These are phyloP conservation scores for Microbotryomycetes sp. DNA, from an alignment of 1,284 basidiomycete genomes.

Conservation along the genomic window DNA sequence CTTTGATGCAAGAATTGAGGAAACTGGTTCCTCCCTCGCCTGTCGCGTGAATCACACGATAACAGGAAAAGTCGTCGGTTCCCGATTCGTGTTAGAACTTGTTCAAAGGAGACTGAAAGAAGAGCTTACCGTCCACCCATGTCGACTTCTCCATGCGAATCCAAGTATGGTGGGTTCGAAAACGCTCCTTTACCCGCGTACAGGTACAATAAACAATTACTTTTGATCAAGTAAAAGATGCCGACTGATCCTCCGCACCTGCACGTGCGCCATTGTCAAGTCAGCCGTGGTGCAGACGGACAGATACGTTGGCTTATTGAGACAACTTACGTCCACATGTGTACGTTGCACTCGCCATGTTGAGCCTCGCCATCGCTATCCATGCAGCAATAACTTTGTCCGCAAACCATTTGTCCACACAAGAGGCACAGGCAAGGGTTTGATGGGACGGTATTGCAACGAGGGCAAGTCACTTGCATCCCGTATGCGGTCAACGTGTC, in stretches of 20 bases:
- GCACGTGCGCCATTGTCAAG: too few species aligned
- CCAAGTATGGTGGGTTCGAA: constrained; percentile 82
- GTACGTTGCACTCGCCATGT: constrained; percentile 86
- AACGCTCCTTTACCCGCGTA: constrained; percentile 86
- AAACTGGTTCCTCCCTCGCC: constrained; percentile 59
- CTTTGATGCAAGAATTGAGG: constrained; percentile 79
- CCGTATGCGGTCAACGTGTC: constrained; percentile 72
- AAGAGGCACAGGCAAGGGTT: constrained; percentile 88
- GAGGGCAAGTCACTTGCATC: constrained; percentile 61
- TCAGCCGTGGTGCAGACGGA: too few species aligned
- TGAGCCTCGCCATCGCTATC: constrained; percentile 55
- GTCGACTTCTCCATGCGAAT: constrained; percentile 91
- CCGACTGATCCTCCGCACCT: constrained; percentile 88
- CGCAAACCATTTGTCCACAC: constrained; percentile 81
- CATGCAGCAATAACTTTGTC: constrained; percentile 87
- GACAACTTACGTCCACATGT: constrained; percentile 74
- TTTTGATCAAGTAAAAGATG: constrained; percentile 84
- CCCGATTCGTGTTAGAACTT: background rate
- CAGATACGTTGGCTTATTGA: constrained; percentile 8
- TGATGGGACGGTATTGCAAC: constrained; percentile 70
- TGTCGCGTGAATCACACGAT: background rate
- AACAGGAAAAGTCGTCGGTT: constrained; percentile 2
- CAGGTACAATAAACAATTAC: constrained; percentile 85
- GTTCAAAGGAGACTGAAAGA: background rate
- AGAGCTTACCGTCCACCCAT: constrained; percentile 70